Evolutionary conservation across 1,284 basidiomycete species (phyloP).

Genomic region (Microbotryum scabiosae): DNA sequence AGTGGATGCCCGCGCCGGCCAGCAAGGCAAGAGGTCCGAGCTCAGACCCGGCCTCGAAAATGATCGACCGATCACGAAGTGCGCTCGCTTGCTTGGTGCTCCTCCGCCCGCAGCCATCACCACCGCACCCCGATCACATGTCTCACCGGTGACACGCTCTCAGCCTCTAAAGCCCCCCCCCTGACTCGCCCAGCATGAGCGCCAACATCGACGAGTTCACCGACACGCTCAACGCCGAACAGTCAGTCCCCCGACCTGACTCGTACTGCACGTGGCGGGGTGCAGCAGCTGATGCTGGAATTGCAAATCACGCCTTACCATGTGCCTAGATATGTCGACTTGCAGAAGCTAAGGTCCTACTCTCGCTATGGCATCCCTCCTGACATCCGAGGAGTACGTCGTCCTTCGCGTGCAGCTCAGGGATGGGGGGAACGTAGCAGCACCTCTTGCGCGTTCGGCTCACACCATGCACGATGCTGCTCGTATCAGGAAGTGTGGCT

Average conservation of each 20-base stretch:
- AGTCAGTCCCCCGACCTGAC: neutral
- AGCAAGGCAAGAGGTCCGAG: too few relatives aligned
- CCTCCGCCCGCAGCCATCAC: too few relatives aligned
- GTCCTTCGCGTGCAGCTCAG: neutral
- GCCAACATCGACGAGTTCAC: slow-evolving; percentile 7
- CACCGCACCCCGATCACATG: too few relatives aligned
- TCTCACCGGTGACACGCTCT: too few relatives aligned
- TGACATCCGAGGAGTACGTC: slow-evolving; percentile 6
- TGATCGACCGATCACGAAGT: too few relatives aligned
- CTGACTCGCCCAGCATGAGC: neutral
- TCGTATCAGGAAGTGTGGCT: slow-evolving; percentile 13
- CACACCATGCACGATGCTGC: too few relatives aligned
- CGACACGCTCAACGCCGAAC: slow-evolving; percentile 15
- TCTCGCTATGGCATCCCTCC: slow-evolving; percentile 15
- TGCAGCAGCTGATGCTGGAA: too few relatives aligned
- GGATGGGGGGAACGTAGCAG: neutral
- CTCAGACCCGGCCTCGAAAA: too few relatives aligned
- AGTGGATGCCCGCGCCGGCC: too few relatives aligned
- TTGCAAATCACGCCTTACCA: too few relatives aligned
- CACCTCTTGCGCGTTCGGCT: neutral
- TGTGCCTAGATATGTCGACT: slow-evolving; percentile 9
- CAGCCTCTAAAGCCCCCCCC: too few relatives aligned
- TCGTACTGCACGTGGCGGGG: neutral
- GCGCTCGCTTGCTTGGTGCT: too few relatives aligned
- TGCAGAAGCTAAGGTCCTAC: slow-evolving; percentile 7